Base-by-base conservation (phyloP, 2,329 filamentous ascomycete genomes). In the Cercospora canescens region DNA sequence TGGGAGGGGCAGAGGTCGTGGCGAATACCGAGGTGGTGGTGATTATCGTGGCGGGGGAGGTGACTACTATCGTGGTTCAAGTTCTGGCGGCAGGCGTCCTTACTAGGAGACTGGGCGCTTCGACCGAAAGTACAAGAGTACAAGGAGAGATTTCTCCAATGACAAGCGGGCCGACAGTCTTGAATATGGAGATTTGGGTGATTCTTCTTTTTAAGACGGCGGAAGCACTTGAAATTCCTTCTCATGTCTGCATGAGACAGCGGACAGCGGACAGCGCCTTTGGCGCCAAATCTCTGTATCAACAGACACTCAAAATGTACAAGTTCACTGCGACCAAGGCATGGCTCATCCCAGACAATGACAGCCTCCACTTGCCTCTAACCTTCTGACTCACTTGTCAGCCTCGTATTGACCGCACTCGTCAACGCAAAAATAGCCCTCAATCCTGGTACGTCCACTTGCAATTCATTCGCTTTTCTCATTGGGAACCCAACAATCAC, bases 401-500 rank as follows among this genome's bases (percentile, higher is more conserved):
- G 62, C 55, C 73, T 73, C 55, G 54, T 62, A 65, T 76, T 67
- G 7, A 76, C 68, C 30, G 72, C 72, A 48, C 63, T 69, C 12
- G 67, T 70, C 60, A 74, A 54, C 11, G 78, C 75, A 68, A 79
- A 79, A 8, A 82, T 68, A 21, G 78, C 76, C 68, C 79, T 79
- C 68, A 82, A 65, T 18, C 74, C 77, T 1, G 81, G 80, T 1
- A 78, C 78, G n/a, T 74, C 67, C 24, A 83, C 75, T 0, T 77
- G 76, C 14, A 80, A 69, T 61, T 82, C 79, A 54, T 71, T 75
- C 1, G 79, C 78, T 68, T 78, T 81, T 60, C 70, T 71, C 64
- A 80, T 77, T 4, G 80, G 79, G 52, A 76, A 79, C 0, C 81
- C 82, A 26, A 84, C 66, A 28, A 84, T 83, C 1, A 83, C 80